Base-by-base conservation (phyloP, 176 grass and related monocot species). In the Oryza meridionalis region DNA sequence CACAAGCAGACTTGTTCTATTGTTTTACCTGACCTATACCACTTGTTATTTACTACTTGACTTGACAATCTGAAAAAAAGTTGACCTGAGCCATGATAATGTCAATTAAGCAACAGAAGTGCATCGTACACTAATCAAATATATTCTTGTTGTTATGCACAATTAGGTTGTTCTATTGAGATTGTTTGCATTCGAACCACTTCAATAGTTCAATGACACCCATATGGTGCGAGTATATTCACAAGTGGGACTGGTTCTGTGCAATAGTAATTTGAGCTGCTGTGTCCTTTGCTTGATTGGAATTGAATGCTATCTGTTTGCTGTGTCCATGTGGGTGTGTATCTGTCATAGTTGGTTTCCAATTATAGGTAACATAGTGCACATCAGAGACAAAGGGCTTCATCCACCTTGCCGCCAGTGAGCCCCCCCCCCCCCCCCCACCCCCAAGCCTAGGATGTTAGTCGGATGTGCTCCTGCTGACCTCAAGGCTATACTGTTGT, bases 271-370 rank as follows among this genome's bases (percentile, higher is more conserved):
- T 83, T 72, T 43, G 19, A 11, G 58, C 2, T 63, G 53, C 69
- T 73, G 80, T 11, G 3, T 47, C 33, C 46, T 82, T 81, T 33
- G 67, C 33, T 82, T 24, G 1, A 7, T 53, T 77, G 11, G 59
- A 37, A 19, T 64, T 80, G 29, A 10, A 73, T 69, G 58, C 12
- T 80, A 29, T 51, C 17, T 46, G 13, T 77, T 14, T 79, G 47
- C 69, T 31, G 29, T 73, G 67, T 46, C 63, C 21, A 31, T 37
- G 4, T 63, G 26, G 31, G 10, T 77, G 47, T 84, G 74, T 38
- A 24, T 70, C 64, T 42, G 75, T 66, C 69, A 74, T 8, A 79
- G 24, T 21, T 22, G 26, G 26, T 62, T 17, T 80, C 43, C 25
- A 40, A 12, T 37, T 46, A 4, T 43, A 47, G 49, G 64, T n/a